phyloP scores from a whole-genome alignment of 108 stramenopile species.

The Pseudonitzschia delicatissima region DNA sequence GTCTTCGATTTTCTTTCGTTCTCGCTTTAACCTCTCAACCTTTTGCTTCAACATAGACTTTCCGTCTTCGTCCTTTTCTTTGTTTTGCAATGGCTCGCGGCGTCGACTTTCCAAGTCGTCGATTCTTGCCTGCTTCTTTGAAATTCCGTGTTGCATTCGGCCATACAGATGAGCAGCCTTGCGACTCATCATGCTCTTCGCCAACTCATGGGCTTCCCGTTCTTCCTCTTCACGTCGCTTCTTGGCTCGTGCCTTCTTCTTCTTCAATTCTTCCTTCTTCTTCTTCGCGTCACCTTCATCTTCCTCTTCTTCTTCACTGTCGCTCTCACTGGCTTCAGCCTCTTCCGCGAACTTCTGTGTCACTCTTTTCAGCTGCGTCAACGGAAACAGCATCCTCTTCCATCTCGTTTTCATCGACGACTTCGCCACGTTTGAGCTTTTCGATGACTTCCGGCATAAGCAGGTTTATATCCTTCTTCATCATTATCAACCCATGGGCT shows the following conservation, averaged over 20 bases:
- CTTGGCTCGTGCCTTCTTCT: constrained; percentile 36
- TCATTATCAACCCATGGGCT: constrained; percentile 98
- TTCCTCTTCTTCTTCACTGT: constrained; percentile 32
- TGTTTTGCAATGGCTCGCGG: constrained; percentile 61
- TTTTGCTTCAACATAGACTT: constrained; percentile 70
- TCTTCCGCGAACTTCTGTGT: constrained; percentile 27
- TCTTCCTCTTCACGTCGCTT: constrained; percentile 46
- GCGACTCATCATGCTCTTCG: constrained; percentile 91
- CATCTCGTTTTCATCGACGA: constrained; percentile 25
- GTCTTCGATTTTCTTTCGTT: constrained; percentile 48
- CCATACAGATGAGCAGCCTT: constrained; percentile 90
- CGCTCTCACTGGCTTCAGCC: constrained; percentile 25
- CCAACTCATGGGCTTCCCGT: constrained; percentile 81
- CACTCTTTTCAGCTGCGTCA: constrained; percentile 19
- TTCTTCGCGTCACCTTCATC: constrained; percentile 41
- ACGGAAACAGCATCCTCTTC: constrained; percentile 19
- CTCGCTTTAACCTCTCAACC: constrained; percentile 63
- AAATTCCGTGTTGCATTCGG: constrained; percentile 92
- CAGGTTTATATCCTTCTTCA: constrained; percentile 97
- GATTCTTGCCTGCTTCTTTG: constrained; percentile 76
- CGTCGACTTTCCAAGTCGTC: constrained; percentile 74
- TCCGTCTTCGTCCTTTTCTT: constrained; percentile 53
- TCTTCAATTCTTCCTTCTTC: constrained; percentile 45
- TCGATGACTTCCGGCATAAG: constrained; percentile 96
- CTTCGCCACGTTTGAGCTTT: constrained; percentile 73